Evolutionary conservation across 306 rosid species (phyloP).

Genomic region (Potentilla sterilis): DNA sequence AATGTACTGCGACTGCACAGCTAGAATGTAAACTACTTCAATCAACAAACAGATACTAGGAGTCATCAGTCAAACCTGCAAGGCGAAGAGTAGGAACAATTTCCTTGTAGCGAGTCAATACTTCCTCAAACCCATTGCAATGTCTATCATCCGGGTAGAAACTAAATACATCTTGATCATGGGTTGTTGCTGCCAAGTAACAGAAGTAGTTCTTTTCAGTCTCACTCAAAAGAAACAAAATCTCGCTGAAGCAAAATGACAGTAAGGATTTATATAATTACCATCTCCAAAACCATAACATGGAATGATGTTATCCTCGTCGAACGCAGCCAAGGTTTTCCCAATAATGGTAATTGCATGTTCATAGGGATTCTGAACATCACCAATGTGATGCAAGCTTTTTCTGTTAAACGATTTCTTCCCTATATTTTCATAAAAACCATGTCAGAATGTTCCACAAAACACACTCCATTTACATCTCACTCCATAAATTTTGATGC

Average conservation of each 20-base stretch:
- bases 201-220: slow-evolving; percentile 25
- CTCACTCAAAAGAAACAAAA: slow-evolving; percentile 11
- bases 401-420: slow-evolving; percentile 53
- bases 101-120: slow-evolving; percentile 69
- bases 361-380: slow-evolving; percentile 73
- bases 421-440: slow-evolving; percentile 53
- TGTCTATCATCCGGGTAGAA: slow-evolving; percentile 67
- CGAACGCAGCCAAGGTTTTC: slow-evolving; percentile 80
- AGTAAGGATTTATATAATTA: slow-evolving; percentile 25
- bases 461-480: slow-evolving; percentile 8
- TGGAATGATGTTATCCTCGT: slow-evolving; percentile 92
- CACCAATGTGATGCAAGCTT: slow-evolving; percentile 87
- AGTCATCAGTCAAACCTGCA: slow-evolving; percentile 57
- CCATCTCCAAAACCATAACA: slow-evolving; percentile 99
- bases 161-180: slow-evolving; percentile 84
- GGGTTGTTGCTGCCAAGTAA: slow-evolving; percentile 75
- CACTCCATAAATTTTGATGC: neutral
- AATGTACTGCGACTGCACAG: neutral
- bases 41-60: slow-evolving; percentile 7
- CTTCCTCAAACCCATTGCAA: slow-evolving; percentile 96
- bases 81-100: slow-evolving; percentile 76
- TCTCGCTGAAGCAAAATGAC: neutral
- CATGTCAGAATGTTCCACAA: slow-evolving; percentile 40
- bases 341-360: slow-evolving; percentile 93
- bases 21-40: slow-evolving; percentile 8